phyloP scores from a whole-genome alignment of 768 basidiomycete genomes.

The Trametes maxima region DNA sequence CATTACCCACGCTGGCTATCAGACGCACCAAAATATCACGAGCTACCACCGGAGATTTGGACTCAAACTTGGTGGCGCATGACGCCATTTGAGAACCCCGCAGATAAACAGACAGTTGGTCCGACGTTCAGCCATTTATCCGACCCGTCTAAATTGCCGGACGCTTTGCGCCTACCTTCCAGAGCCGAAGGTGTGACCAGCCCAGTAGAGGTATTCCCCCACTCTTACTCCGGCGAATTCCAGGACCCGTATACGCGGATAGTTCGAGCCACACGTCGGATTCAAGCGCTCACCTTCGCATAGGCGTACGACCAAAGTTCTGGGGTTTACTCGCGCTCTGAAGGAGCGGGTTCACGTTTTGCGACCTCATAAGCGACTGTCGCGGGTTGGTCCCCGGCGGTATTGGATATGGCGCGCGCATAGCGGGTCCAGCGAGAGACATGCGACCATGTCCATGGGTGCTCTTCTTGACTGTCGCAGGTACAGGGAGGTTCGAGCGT shows the following conservation, averaged over 20 bases:
- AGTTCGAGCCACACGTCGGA: background rate
- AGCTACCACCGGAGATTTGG: too few species aligned
- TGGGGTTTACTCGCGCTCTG: constrained; percentile 67
- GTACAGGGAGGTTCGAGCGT: constrained; percentile 73
- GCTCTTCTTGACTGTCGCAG: constrained; percentile 73
- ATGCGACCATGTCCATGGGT: constrained; percentile 51
- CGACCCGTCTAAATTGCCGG: background rate
- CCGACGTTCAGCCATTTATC: constrained; percentile 3
- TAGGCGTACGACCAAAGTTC: constrained; percentile 68
- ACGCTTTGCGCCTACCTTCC: background rate
- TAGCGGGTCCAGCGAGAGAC: constrained; percentile 78
- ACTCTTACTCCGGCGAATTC: too few species aligned
- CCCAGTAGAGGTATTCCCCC: too few species aligned
- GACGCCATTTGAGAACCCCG: background rate
- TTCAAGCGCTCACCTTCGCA: constrained; percentile 56
- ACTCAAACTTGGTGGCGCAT: background rate
- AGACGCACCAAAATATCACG: too few species aligned
- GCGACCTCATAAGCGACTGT: constrained; percentile 70
- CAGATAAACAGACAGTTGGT: background rate
- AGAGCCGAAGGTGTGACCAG: too few species aligned
- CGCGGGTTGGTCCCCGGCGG: constrained; percentile 54
- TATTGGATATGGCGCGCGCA: constrained; percentile 53
- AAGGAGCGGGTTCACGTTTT: constrained; percentile 66
- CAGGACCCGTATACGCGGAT: too few species aligned
- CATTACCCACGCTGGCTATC: too few species aligned